Conservation (phyloP, 1,284 basidiomycete genomes). For the Apiotrichum veenhuisii region DNA sequence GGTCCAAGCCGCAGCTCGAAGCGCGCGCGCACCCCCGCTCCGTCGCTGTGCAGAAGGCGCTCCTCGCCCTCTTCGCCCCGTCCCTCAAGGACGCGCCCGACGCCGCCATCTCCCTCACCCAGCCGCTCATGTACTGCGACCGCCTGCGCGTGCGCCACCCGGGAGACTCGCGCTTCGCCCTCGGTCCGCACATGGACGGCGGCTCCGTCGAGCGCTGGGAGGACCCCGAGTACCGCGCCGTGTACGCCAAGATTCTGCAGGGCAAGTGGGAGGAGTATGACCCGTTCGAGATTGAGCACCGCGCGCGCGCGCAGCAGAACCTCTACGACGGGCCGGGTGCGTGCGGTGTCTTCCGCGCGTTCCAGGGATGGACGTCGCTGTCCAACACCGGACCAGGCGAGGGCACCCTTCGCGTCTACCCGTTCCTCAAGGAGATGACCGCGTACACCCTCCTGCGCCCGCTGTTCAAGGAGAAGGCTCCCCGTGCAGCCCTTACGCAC, state of each 20-base stretch:
- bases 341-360: constrained; percentile 71
- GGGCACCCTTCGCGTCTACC: constrained; percentile 74
- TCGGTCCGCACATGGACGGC: constrained; percentile 73
- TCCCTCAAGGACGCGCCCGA: constrained; percentile 49
- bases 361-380: constrained; percentile 67
- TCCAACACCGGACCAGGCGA: constrained; percentile 59
- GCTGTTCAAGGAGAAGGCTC: constrained; percentile 57
- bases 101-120: constrained; percentile 53
- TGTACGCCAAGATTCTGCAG: constrained; percentile 58
- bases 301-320: constrained; percentile 38
- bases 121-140: constrained; percentile 70
- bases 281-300: constrained; percentile 37
- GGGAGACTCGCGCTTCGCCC: constrained; percentile 64
- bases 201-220: constrained; percentile 76
- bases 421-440: constrained; percentile 66
- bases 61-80: constrained; percentile 61
- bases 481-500: constrained; percentile 17
- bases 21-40: constrained; percentile 71
- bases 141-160: constrained; percentile 68
- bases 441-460: constrained; percentile 72
- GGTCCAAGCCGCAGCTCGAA: constrained; percentile 61
- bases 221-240: constrained; percentile 60
- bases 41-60: constrained; percentile 55
- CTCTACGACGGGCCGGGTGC: constrained; percentile 44
- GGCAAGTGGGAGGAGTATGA: constrained; percentile 58